phyloP scores from a whole-genome alignment of 2,329 filamentous ascomycete species.

The Zymoseptoria passerinii region DNA sequence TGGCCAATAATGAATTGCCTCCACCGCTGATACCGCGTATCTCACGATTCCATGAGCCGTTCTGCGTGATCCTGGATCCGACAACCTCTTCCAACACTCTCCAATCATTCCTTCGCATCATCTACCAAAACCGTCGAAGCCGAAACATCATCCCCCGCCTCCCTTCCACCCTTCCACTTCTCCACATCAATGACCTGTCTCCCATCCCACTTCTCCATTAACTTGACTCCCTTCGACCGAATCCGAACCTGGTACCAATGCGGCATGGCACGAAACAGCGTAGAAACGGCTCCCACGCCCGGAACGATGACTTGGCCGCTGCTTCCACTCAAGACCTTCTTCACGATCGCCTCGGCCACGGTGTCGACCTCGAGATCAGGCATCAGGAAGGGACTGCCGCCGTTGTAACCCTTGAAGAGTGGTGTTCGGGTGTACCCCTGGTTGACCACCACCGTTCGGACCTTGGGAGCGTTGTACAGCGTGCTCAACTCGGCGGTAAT shows the following conservation, averaged over 20 bases:
- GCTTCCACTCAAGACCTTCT: conserved; percentile 50
- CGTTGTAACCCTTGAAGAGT: conserved; percentile 51
- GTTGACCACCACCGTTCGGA: conserved; percentile 57
- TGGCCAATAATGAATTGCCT: not conserved
- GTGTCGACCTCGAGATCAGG: conserved; percentile 52
- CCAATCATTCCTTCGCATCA: not conserved
- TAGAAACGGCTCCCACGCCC: conserved; percentile 5
- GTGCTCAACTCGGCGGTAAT: conserved; percentile 34
- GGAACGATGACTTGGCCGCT: conserved; percentile 53
- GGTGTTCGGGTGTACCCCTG: conserved; percentile 55
- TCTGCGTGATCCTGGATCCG: too few species aligned
- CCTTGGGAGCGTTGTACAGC: conserved; percentile 34
- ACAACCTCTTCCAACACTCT: not conserved
- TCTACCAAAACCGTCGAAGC: not conserved
- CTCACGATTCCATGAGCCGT: not conserved
- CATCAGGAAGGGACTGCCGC: conserved; percentile 44
- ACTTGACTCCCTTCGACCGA: not conserved
- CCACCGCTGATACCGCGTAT: not conserved
- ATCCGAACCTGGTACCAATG: conserved; percentile 3
- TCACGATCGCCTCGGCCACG: conserved; percentile 56
- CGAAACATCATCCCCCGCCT: not conserved
- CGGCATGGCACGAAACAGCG: not conserved
- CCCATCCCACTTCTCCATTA: conserved; percentile 3
- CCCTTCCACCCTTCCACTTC: conserved; percentile 3
- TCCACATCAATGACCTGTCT: conserved; percentile 4